Percentiles rank a stretch among this genome's conserved stretches.
These are phyloP conservation scores for Phoma sp. DNA, from an alignment of 2,329 filamentous ascomycete species.

Conservation along the genomic window DNA sequence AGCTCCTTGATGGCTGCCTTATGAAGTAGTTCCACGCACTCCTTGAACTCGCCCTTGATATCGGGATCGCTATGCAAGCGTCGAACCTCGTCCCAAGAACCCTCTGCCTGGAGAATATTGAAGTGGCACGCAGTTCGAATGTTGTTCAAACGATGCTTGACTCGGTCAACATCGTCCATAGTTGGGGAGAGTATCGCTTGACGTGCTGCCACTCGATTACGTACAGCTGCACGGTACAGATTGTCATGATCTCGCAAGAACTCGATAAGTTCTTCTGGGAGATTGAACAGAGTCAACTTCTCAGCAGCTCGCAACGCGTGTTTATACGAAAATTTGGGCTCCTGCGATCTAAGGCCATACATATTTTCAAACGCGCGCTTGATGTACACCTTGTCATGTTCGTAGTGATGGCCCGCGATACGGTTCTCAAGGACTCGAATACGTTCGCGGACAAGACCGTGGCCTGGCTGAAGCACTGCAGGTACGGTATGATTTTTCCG, in stretches of 20 bases:
- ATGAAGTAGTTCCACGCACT: not conserved
- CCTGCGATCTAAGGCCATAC: no score
- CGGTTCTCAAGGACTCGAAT: not conserved
- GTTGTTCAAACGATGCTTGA: not conserved
- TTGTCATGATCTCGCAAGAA: constrained; percentile 15
- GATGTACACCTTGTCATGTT: not conserved
- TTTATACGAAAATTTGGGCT: not conserved
- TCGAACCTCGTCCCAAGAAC: not conserved
- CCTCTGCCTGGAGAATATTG: constrained; percentile 1
- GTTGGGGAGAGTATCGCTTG: not conserved
- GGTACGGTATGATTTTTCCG: not conserved
- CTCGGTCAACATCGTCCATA: constrained; percentile 3
- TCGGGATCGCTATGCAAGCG: not conserved
- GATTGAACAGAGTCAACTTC: not conserved
- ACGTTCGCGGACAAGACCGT: not conserved
- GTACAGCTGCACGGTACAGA: constrained; percentile 2
- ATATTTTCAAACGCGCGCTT: not conserved
- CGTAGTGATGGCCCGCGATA: constrained; percentile 2
- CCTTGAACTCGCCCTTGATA: not conserved
- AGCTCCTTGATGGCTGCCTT: not conserved
- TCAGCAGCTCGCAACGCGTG: constrained; percentile 2
- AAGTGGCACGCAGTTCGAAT: constrained; percentile 5
- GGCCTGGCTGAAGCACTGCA: not conserved
- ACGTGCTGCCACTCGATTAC: not conserved
- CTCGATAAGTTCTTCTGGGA: not conserved